A percentile compares a stretch with the other conserved stretches of the same genome.
These are phyloP conservation scores for Botrytis byssoidea DNA, from an alignment of 2,329 filamentous ascomycete genomes.

Conservation along the genomic window DNA sequence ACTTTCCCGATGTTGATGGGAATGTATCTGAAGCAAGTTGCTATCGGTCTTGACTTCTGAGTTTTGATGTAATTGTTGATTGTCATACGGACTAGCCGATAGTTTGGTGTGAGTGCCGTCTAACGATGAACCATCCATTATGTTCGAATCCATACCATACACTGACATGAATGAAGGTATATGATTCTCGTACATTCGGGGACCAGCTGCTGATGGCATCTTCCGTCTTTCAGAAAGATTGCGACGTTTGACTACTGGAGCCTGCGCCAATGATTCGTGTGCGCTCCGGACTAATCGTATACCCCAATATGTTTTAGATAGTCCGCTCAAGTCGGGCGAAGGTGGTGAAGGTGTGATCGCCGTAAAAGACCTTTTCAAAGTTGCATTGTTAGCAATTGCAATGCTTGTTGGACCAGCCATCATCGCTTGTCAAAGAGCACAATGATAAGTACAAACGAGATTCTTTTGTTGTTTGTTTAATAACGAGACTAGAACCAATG, in stretches of 20 bases:
- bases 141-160: slow-evolving; percentile 58
- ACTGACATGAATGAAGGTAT: slow-evolving; percentile 77
- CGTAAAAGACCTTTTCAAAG: slow-evolving; percentile 36
- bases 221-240: slow-evolving; percentile 35
- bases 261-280: slow-evolving; percentile 23
- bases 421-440: slow-evolving; percentile 16
- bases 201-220: slow-evolving; percentile 62
- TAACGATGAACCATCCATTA: slow-evolving; percentile 30
- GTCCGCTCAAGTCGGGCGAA: slow-evolving; percentile 27
- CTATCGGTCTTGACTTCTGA: slow-evolving; percentile 21
- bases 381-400: slow-evolving; percentile 36
- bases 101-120: slow-evolving; percentile 28
- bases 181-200: slow-evolving; percentile 64
- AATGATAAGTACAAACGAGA: not conserved
- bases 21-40: slow-evolving; percentile 32
- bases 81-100: slow-evolving; percentile 26
- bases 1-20: slow-evolving; percentile 71
- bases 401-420: slow-evolving; percentile 30
- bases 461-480: slow-evolving; percentile 5
- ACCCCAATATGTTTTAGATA: slow-evolving; percentile 14
- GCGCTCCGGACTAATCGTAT: slow-evolving; percentile 7
- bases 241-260: slow-evolving; percentile 25
- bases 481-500: not conserved
- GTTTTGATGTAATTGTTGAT: slow-evolving; percentile 22
- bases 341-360: slow-evolving; percentile 28